A percentile compares a stretch with the other conserved stretches of the same genome.
phyloP scores from a whole-genome alignment of 345 rosid species.

The Abelmoschus esculentus region DNA sequence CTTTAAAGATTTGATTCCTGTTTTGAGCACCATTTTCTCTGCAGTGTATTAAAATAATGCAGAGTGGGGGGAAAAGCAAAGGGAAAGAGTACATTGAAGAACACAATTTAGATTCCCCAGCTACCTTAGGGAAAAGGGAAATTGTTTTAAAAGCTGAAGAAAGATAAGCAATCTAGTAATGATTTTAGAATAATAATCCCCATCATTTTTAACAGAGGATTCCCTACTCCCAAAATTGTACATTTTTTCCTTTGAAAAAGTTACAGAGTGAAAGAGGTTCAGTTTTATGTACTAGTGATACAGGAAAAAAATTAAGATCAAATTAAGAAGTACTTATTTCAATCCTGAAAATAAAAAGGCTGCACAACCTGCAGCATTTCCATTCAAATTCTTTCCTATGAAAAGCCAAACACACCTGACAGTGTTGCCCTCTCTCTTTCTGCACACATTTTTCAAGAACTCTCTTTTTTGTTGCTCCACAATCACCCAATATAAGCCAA shows the following conservation, averaged over 20 bases:
- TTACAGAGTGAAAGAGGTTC: too few relatives aligned
- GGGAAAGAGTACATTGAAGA: not conserved
- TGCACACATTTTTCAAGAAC: not conserved
- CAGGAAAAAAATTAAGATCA: too few relatives aligned
- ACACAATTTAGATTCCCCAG: not conserved
- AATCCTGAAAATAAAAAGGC: not conserved
- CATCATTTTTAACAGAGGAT: conserved; percentile 31
- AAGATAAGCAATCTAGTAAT: conserved; percentile 36
- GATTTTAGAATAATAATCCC: conserved; percentile 74
- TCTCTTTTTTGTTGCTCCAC: not conserved
- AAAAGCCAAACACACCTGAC: not conserved
- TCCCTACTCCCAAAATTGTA: not conserved
- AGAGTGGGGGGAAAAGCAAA: not conserved
- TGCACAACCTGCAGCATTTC: not conserved
- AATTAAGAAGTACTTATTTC: too few relatives aligned
- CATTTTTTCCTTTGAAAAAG: not conserved
- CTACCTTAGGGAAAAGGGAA: not conserved
- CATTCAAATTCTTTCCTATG: not conserved
- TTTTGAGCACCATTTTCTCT: not conserved
- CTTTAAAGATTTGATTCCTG: too few relatives aligned
- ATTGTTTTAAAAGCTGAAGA: not conserved
- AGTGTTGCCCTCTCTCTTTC: not conserved
- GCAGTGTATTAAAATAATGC: not conserved
- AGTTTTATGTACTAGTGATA: too few relatives aligned
- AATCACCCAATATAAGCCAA: not conserved